phyloP scores from a whole-genome alignment of 768 basidiomycete genomes.

The Suillus sp. region DNA sequence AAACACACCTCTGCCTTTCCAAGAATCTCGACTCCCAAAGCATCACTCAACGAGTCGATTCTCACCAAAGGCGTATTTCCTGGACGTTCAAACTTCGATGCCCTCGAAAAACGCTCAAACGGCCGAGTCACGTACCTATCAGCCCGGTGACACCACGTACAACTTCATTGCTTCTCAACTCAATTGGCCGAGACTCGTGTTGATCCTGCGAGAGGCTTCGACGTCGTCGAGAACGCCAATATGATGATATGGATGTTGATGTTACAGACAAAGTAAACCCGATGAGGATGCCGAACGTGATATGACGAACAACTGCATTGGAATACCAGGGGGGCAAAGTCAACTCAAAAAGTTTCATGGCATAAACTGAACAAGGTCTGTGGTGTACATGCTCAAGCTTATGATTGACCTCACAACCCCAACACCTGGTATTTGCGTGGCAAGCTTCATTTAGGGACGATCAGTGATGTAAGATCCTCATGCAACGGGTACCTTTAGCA shows the following conservation, averaged over 20 bases:
- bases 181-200: slow-evolving; percentile 58
- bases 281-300: slow-evolving; percentile 59
- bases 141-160: slow-evolving; percentile 79
- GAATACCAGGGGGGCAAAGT: slow-evolving; percentile 27
- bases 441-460: neutral
- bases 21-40: slow-evolving; percentile 89
- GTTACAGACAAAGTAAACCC: slow-evolving; percentile 80
- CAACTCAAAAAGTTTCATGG: slow-evolving; percentile 19
- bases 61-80: slow-evolving; percentile 94
- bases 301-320: slow-evolving; percentile 32
- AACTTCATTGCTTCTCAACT: slow-evolving; percentile 75
- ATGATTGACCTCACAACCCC: neutral
- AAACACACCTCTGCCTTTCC: slow-evolving; percentile 86
- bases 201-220: slow-evolving; percentile 36
- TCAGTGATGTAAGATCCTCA: too few relatives aligned
- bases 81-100: slow-evolving; percentile 30
- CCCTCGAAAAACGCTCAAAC: neutral
- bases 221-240: slow-evolving; percentile 52
- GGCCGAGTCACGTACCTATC: slow-evolving; percentile 61
- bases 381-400: neutral
- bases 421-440: neutral
- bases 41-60: slow-evolving; percentile 89
- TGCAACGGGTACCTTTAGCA: too few relatives aligned
- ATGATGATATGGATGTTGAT: slow-evolving; percentile 61
- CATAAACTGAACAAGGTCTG: neutral